Base-by-base conservation (phyloP, 257 asterid species). In the Verbascum thapsus region DNA sequence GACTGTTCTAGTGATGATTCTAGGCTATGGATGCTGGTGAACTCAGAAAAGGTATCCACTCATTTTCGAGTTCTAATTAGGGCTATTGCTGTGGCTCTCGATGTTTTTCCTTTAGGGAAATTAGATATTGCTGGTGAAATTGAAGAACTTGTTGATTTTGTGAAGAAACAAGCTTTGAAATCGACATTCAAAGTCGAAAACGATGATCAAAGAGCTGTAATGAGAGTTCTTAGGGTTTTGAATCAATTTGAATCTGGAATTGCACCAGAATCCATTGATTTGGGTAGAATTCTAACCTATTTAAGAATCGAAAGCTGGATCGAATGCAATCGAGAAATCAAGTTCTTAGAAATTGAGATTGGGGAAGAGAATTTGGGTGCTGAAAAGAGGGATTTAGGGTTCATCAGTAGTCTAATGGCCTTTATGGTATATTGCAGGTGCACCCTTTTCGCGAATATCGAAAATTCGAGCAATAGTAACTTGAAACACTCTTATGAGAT, bases 1-100 rank as follows among this genome's bases (percentile, higher is more conserved):
- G 96, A 91, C 63, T 88, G 96, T 41, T 16, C 80, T 0, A 74
- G 88, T 63, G 83, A 71, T 4, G 92, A 81, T 41, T 71, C 92
- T 3, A 63, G 90, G 72, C 26, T 84, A 6, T 86, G 81, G 86
- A 71, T 86, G 79, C 78, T 86, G 52, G 26, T 62, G 56, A 81
- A 81, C 4, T 81, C 92, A 0, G 81, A 83, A 12, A 56, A 62
- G 7, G 81, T 70, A 0, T 69, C 95, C 4, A 38, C 74, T 17
- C 90, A 84, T 39, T 81, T 88, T 49, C 87, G 78, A 12, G 75
- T 72, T 16, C 74, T 83, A 12, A 61, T 75, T 56, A 75, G 83
- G 69, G 81, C 81, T 3, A 60, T 80, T 5, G 77, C 81, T 3
- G 80, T 78, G n/a, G n/a, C n/a, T n/a, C n/a, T n/a, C n/a, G n/a